These are phyloP conservation scores for Lathyrus sativus DNA, from an alignment of 306 rosid genomes.

Conservation along the genomic window DNA sequence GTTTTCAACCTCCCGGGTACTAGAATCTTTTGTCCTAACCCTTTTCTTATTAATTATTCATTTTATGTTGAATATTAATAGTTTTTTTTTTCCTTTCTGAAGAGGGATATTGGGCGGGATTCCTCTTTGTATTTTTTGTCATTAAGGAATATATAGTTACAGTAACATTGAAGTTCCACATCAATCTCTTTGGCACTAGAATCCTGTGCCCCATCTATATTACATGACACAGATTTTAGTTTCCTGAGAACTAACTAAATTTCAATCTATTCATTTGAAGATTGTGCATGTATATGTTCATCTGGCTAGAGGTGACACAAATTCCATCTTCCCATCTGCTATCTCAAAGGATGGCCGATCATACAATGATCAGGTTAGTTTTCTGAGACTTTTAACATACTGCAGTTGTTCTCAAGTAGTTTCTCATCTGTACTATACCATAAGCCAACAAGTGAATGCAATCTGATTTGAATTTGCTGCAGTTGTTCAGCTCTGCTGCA, in stretches of 20 bases:
- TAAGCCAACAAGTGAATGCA: constrained; percentile 26
- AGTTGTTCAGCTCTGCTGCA: constrained; percentile 94
- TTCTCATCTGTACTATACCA: constrained; percentile 16
- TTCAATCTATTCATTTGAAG: constrained; percentile 45
- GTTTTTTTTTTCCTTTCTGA: background rate
- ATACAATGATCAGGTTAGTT: constrained; percentile 85
- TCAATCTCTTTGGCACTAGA: constrained; percentile 9
- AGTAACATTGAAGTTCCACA: background rate
- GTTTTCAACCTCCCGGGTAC: background rate
- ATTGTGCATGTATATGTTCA: constrained; percentile 90
- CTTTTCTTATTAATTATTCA: background rate
- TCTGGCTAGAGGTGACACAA: constrained; percentile 80
- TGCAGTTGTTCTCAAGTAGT: constrained; percentile 10
- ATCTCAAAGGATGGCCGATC: constrained; percentile 98
- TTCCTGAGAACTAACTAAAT: background rate
- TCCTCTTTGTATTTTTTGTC: background rate
- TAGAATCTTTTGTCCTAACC: background rate
- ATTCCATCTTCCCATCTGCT: constrained; percentile 84
- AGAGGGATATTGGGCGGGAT: constrained; percentile 1
- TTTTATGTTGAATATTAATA: constrained; percentile 5
- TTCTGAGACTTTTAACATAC: constrained; percentile 13
- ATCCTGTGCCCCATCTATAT: background rate
- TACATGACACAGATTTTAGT: background rate
- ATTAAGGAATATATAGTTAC: background rate
- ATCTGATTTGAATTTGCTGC: constrained; percentile 44